phyloP scores from a whole-genome alignment of 75 land plant genomes.

The Pinus taeda region DNA sequence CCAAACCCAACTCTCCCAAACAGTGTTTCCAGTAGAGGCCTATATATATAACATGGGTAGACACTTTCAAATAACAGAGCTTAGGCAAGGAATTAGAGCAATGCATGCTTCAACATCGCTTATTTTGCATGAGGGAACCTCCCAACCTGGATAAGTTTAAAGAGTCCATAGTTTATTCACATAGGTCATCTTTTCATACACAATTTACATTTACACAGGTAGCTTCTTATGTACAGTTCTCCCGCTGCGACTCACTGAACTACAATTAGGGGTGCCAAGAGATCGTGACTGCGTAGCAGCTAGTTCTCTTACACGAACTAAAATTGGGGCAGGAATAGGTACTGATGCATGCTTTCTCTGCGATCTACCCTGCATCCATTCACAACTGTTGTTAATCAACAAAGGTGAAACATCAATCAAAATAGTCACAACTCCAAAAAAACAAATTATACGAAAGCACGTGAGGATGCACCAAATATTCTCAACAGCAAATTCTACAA shows the following conservation, averaged over 20 bases:
- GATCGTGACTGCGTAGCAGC: constrained; percentile 60
- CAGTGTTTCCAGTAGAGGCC: not conserved
- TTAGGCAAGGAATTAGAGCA: too few relatives aligned
- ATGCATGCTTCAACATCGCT: not conserved
- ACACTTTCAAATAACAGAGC: not conserved
- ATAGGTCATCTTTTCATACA: not conserved
- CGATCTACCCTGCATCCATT: constrained; percentile 24
- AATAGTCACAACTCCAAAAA: too few relatives aligned
- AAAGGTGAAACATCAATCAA: not conserved
- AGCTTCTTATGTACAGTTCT: constrained; percentile 36
- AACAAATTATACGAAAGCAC: too few relatives aligned
- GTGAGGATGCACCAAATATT: too few relatives aligned
- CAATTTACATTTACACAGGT: constrained; percentile 8
- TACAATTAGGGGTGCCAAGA: constrained; percentile 17
- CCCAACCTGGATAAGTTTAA: not conserved
- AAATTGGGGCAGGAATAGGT: constrained; percentile 65
- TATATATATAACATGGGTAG: not conserved
- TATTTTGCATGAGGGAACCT: constrained; percentile 1
- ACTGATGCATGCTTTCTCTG: constrained; percentile 60
- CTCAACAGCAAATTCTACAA: too few relatives aligned
- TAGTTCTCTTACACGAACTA: constrained; percentile 71
- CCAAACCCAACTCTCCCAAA: not conserved
- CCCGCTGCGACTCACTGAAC: constrained; percentile 18
- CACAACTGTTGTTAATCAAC: not conserved
- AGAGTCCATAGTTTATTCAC: constrained; percentile 10